A percentile compares a stretch with the other conserved stretches of the same genome.
Evolutionary conservation across 148 eudicot genomes (phyloP).

Genomic region (Rhododendron ferrugineum): DNA sequence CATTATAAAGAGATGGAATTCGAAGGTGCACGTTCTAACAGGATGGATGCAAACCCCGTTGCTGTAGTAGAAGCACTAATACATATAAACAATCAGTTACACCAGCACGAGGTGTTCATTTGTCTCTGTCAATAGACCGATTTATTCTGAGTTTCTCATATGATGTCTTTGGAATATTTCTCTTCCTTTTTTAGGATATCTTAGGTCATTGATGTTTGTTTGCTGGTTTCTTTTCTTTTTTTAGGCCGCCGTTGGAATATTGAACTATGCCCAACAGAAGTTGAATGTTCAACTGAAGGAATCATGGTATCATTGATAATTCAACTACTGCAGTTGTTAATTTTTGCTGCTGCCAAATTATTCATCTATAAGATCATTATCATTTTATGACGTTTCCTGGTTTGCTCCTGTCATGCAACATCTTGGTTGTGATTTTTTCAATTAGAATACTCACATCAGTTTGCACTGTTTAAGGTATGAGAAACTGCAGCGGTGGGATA

Average conservation of each 20-base stretch:
- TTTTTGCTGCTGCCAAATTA: neutral
- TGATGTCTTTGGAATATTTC: neutral
- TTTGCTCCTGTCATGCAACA: slow-evolving; percentile 1
- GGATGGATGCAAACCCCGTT: slow-evolving; percentile 88
- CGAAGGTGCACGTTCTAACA: slow-evolving; percentile 85
- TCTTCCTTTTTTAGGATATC: neutral
- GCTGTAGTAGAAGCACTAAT: slow-evolving; percentile 95
- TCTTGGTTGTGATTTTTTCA: neutral
- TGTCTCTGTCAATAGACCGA: neutral
- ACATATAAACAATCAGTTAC: slow-evolving; percentile 94
- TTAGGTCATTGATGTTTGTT: slow-evolving; percentile 6
- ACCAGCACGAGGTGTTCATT: slow-evolving; percentile 83
- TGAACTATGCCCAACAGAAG: slow-evolving; percentile 88
- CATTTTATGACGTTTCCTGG: neutral
- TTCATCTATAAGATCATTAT: neutral
- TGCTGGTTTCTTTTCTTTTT: slow-evolving; percentile 8
- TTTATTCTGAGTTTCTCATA: neutral
- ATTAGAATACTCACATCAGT: slow-evolving; percentile 12
- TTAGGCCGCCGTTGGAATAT: slow-evolving; percentile 96
- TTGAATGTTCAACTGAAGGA: slow-evolving; percentile 91
- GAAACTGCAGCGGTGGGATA: slow-evolving; percentile 96
- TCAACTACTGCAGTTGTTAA: neutral
- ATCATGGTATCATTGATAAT: slow-evolving; percentile 53
- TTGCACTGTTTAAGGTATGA: slow-evolving; percentile 66
- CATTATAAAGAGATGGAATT: slow-evolving; percentile 99